These are phyloP conservation scores for Gracilaria domingensis DNA, from an alignment of 23 red algal species.

Conservation along the genomic window DNA sequence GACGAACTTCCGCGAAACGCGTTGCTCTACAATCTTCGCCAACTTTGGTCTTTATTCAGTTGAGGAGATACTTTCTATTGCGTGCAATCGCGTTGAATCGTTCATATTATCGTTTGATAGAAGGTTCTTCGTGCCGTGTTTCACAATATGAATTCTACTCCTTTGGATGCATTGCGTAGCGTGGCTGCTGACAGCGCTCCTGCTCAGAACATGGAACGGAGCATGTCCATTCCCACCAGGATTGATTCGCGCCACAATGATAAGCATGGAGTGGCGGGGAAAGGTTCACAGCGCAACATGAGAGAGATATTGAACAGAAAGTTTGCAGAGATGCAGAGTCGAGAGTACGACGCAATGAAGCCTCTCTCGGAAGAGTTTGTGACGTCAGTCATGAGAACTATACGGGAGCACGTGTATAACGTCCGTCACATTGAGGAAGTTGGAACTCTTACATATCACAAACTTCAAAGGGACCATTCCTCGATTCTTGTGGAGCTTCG, in stretches of 20 bases:
- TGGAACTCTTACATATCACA: neutral
- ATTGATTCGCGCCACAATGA: neutral
- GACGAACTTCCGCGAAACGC: no score
- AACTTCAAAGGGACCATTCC: neutral
- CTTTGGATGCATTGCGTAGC: neutral
- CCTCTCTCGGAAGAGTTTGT: neutral
- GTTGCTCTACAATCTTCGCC: no score
- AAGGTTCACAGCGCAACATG: neutral
- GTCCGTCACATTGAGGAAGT: neutral
- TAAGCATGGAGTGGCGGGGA: neutral
- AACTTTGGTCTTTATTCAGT: no score
- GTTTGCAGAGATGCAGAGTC: neutral
- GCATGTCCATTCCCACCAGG: neutral
- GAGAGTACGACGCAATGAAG: neutral
- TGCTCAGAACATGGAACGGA: neutral
- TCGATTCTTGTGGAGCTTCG: neutral
- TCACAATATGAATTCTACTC: neutral
- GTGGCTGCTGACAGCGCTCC: neutral
- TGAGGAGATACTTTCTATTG: no score
- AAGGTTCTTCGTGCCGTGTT: no score
- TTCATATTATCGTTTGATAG: no score
- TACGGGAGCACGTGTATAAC: neutral
- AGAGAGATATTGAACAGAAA: neutral
- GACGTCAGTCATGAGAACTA: neutral
- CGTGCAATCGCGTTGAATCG: no score